phyloP scores from a whole-genome alignment of 176 grass and related monocot species.

The Melocanna baccifera region DNA sequence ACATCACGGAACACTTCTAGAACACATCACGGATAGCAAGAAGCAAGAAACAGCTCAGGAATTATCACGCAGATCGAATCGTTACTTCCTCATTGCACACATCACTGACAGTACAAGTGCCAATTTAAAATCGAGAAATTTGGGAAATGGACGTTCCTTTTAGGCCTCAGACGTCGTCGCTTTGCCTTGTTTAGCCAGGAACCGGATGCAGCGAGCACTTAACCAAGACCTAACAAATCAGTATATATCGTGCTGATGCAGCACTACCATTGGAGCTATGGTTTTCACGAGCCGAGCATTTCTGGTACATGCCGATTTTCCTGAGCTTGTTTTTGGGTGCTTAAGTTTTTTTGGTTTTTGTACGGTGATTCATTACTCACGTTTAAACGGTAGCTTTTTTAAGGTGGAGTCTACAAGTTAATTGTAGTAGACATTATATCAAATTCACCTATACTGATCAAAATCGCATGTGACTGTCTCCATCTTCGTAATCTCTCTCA shows the following conservation, averaged over 20 bases:
- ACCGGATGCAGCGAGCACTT: constrained; percentile 13
- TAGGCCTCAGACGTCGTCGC: not conserved
- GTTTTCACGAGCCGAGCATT: not conserved
- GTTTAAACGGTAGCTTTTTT: too few species aligned
- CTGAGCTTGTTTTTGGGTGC: not conserved
- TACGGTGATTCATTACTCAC: too few species aligned
- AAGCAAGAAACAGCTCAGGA: not conserved
- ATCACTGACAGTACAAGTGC: not conserved
- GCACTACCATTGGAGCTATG: not conserved
- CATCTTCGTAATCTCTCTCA: too few species aligned
- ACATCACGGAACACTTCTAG: not conserved
- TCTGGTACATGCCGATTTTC: not conserved
- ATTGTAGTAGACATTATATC: too few species aligned
- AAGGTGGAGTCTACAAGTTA: too few species aligned
- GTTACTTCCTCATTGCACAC: not conserved
- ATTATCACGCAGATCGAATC: not conserved
- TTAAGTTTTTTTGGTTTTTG: too few species aligned
- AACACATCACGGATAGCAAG: not conserved
- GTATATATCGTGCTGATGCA: not conserved
- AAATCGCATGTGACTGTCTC: too few species aligned
- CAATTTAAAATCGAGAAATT: not conserved
- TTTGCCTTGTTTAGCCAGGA: not conserved
- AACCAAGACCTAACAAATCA: constrained; percentile 19
- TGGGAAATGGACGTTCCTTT: not conserved
- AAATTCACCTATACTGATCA: too few species aligned